phyloP scores from a whole-genome alignment of 148 eudicot genomes.

The Rhododendron griersonianum region DNA sequence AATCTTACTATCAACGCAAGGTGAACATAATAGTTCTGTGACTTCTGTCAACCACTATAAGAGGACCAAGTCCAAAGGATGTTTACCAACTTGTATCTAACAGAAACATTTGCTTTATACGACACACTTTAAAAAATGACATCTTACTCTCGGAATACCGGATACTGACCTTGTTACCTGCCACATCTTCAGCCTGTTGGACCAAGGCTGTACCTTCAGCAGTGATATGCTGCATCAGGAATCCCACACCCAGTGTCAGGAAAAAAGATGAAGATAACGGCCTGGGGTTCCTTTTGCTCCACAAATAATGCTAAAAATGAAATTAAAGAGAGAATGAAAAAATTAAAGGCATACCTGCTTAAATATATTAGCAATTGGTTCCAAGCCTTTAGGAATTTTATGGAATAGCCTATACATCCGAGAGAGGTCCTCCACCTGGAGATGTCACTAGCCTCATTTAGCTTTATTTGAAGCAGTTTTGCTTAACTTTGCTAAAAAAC shows the following conservation, averaged over 20 bases:
- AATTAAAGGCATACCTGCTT: neutral
- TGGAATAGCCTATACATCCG: constrained; percentile 51
- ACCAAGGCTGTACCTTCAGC: constrained; percentile 56
- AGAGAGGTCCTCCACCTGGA: constrained; percentile 42
- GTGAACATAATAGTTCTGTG: neutral
- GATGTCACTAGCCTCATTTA: neutral
- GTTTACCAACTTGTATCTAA: neutral
- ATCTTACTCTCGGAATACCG: neutral
- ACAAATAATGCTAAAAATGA: neutral
- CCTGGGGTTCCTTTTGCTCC: neutral
- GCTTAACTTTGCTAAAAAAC: neutral
- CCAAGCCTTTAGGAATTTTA: constrained; percentile 44
- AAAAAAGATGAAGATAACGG: neutral
- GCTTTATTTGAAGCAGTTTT: neutral
- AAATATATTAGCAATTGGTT: constrained; percentile 34
- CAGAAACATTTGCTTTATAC: neutral
- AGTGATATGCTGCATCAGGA: constrained; percentile 51
- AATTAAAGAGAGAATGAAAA: neutral
- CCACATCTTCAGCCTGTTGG: constrained; percentile 74
- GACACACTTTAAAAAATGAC: neutral
- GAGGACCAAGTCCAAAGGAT: neutral
- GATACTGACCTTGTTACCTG: constrained; percentile 47
- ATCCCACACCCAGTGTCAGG: neutral
- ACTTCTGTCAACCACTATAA: neutral
- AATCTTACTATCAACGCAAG: neutral